These are phyloP conservation scores for Aspergillus uvarum DNA, from an alignment of 2,329 filamentous ascomycete genomes.

Conservation along the genomic window DNA sequence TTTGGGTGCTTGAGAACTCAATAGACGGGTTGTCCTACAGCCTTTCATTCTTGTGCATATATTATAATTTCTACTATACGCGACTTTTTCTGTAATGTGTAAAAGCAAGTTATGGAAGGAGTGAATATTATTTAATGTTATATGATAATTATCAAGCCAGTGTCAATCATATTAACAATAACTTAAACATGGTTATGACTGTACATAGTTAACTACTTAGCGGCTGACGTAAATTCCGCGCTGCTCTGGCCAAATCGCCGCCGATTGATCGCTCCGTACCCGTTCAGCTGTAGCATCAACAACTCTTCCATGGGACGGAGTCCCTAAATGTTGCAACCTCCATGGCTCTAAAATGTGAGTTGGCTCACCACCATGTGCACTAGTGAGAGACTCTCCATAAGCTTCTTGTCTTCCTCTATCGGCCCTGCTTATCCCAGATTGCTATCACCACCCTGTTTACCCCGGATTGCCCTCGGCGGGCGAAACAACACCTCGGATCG, in stretches of 20 bases:
- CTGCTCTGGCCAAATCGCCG: conserved; percentile 4
- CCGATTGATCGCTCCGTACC: neutral
- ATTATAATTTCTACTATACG: conserved; percentile 18
- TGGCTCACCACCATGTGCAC: neutral
- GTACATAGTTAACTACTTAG: conserved; percentile 9
- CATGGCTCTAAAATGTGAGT: conserved; percentile 45
- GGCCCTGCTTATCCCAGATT: conserved; percentile 4
- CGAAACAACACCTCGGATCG: conserved; percentile 11
- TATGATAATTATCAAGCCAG: too few species aligned
- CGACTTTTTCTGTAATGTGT: conserved; percentile 13
- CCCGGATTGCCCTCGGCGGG: conserved; percentile 17
- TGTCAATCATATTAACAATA: too few species aligned
- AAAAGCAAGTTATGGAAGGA: conserved; percentile 5
- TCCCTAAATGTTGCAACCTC: conserved; percentile 27
- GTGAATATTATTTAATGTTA: conserved; percentile 10
- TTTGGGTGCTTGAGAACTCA: conserved; percentile 62
- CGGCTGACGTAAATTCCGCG: conserved; percentile 33
- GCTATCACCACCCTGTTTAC: conserved; percentile 5
- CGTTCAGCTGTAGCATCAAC: conserved; percentile 8
- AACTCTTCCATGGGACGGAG: conserved; percentile 21
- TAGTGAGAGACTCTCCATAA: too few species aligned
- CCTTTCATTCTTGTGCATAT: conserved; percentile 34
- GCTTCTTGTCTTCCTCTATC: neutral
- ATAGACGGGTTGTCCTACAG: neutral
- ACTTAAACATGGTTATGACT: too few species aligned